Evolutionary conservation across 208 protist species (phyloP).

Genomic region (Leptomonas pyrrhocoris): DNA sequence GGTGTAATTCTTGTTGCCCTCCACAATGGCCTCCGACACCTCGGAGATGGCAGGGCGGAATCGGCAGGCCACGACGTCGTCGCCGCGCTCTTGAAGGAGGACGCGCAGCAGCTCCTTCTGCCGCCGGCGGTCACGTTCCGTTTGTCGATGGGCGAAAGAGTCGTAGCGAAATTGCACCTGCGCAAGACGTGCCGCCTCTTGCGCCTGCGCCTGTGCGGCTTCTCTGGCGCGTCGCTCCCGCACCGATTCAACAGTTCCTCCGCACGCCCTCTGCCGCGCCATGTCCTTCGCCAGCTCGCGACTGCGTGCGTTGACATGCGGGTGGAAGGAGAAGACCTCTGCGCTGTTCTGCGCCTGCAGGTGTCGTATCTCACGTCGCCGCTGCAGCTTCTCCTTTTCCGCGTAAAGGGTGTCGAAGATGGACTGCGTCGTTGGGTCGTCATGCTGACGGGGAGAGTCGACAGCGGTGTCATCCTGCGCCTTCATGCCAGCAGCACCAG

Average conservation of each 20-base stretch:
- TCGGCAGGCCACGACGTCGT: conserved; percentile 13
- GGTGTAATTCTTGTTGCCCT: conserved; percentile 1
- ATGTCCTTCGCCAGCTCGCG: conserved; percentile 31
- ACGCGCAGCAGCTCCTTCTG: conserved; percentile 11
- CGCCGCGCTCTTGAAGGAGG: conserved; percentile 6
- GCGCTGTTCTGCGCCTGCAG: conserved; percentile 22
- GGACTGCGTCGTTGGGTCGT: not conserved
- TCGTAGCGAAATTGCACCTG: conserved; percentile 19
- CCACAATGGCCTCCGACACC: conserved; percentile 12
- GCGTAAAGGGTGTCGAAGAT: conserved; percentile 46
- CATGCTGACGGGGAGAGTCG: not conserved
- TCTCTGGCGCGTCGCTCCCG: conserved; percentile 11
- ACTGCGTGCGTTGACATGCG: conserved; percentile 26
- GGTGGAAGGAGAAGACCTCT: conserved; percentile 30
- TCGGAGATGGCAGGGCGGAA: conserved; percentile 25
- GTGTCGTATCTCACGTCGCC: conserved; percentile 31
- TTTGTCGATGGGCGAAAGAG: conserved; percentile 1
- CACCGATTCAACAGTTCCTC: conserved; percentile 22
- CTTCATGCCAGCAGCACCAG: not conserved
- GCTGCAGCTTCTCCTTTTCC: conserved; percentile 31
- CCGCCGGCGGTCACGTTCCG: conserved; percentile 10
- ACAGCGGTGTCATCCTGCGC: not conserved
- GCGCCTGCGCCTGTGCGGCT: conserved; percentile 2
- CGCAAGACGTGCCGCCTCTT: conserved; percentile 2
- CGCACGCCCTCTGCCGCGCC: conserved; percentile 31